phyloP scores from a whole-genome alignment of 2,329 filamentous ascomycete genomes.

The Exophiala calicioides region DNA sequence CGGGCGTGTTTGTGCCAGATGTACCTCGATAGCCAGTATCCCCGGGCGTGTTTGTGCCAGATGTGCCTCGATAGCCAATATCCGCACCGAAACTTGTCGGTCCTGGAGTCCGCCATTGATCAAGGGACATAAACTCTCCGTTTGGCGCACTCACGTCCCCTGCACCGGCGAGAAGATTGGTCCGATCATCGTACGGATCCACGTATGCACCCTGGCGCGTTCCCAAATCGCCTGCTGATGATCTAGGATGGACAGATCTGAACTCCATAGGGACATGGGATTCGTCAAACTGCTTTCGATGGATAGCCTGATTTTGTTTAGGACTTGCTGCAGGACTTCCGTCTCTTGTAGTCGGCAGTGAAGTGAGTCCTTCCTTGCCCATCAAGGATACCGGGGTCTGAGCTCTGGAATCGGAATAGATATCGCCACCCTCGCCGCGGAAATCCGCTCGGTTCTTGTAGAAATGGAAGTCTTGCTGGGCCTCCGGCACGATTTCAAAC shows the following conservation, averaged over 20 bases:
- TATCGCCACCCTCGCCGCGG: slow-evolving; percentile 77
- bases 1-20: slow-evolving; percentile 9
- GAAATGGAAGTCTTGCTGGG: slow-evolving; percentile 83
- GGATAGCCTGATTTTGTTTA: slow-evolving; percentile 26
- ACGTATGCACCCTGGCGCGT: slow-evolving; percentile 20
- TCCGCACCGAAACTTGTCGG: too few species aligned
- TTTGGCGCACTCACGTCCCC: slow-evolving; percentile 25
- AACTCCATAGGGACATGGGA: slow-evolving; percentile 20
- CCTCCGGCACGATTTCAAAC: slow-evolving; percentile 88
- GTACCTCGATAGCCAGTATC: slow-evolving; percentile 15
- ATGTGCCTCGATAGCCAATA: slow-evolving; percentile 10
- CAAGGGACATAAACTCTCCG: slow-evolving; percentile 29
- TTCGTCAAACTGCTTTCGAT: slow-evolving; percentile 21
- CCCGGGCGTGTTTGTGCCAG: slow-evolving; percentile 10
- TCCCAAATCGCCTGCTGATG: slow-evolving; percentile 15
- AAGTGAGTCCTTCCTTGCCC: slow-evolving; percentile 34
- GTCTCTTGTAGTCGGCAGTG: slow-evolving; percentile 30
- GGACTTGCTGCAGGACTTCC: slow-evolving; percentile 38
- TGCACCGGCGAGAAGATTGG: slow-evolving; percentile 22
- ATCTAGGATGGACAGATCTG: slow-evolving; percentile 3
- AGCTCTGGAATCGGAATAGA: slow-evolving; percentile 34
- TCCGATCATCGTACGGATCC: slow-evolving; percentile 27
- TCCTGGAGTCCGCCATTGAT: slow-evolving; percentile 24
- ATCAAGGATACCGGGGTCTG: slow-evolving; percentile 19
- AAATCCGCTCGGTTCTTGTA: slow-evolving; percentile 91